Percentiles rank a stretch among this genome's conserved stretches.
Conservation (phyloP, 228 moss, liverwort and hornwort species). For the Sphagnum fallax region DNA sequence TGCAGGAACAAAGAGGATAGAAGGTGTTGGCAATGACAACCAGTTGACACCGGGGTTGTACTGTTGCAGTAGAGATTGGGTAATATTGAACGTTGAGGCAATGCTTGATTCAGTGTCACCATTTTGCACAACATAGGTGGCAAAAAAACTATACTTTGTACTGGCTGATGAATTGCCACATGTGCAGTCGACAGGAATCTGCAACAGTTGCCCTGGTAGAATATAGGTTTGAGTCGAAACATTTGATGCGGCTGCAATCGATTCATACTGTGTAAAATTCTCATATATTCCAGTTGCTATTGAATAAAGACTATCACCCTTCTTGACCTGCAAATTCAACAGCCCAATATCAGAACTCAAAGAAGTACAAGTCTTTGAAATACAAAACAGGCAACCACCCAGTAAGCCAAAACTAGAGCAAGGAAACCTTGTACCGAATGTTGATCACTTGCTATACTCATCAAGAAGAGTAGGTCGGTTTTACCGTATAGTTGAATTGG, state of each 20-base stretch:
- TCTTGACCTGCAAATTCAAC: slow-evolving; percentile 23
- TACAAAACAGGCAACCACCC: not conserved
- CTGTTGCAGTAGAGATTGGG: slow-evolving; percentile 10
- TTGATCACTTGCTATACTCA: too few species aligned
- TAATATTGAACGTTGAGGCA: slow-evolving; percentile 19
- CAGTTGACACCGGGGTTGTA: slow-evolving; percentile 17
- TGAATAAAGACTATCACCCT: slow-evolving; percentile 4
- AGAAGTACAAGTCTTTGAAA: not conserved
- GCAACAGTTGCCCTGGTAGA: not conserved
- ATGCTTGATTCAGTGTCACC: slow-evolving; percentile 21
- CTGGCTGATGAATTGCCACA: slow-evolving; percentile 37
- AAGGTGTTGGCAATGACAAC: slow-evolving; percentile 1
- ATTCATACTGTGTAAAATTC: slow-evolving; percentile 20
- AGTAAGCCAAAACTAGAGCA: not conserved
- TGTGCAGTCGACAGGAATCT: slow-evolving; percentile 33
- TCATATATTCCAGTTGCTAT: slow-evolving; percentile 19
- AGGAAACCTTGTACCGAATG: too few species aligned
- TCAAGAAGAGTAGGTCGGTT: too few species aligned
- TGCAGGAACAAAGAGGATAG: slow-evolving; percentile 35
- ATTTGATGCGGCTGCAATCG: slow-evolving; percentile 13
- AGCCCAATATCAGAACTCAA: not conserved
- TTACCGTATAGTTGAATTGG: slow-evolving; percentile 19
- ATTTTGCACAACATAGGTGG: slow-evolving; percentile 40
- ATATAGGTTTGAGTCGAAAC: slow-evolving; percentile 1
- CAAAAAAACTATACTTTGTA: slow-evolving; percentile 31